A percentile compares a stretch with the other conserved stretches of the same genome.
phyloP scores from a whole-genome alignment of 176 grass and related monocot genomes.

The Oryza longistaminata region DNA sequence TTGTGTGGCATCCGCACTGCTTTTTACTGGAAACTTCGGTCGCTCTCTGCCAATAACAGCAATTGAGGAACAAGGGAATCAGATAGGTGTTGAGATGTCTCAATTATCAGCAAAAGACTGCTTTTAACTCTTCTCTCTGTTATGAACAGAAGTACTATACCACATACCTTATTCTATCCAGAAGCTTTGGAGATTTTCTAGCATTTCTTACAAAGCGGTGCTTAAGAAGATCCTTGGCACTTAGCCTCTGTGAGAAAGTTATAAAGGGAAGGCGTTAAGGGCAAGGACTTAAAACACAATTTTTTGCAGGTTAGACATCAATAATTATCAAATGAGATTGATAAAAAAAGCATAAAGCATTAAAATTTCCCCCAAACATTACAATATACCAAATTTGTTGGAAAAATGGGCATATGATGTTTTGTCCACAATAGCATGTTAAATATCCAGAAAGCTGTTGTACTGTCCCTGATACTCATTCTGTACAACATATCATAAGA shows the following conservation, averaged over 20 bases:
- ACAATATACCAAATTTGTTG: slow-evolving; percentile 16
- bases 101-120: slow-evolving; percentile 12
- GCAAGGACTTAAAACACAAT: slow-evolving; percentile 1
- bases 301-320: slow-evolving; percentile 26
- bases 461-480: slow-evolving; percentile 3
- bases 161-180: slow-evolving; percentile 96
- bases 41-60: slow-evolving; percentile 62
- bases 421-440: neutral
- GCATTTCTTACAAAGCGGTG: slow-evolving; percentile 97
- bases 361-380: slow-evolving; percentile 14
- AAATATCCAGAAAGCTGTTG: neutral
- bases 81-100: slow-evolving; percentile 24
- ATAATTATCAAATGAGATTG: slow-evolving; percentile 23
- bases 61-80: slow-evolving; percentile 34
- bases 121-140: slow-evolving; percentile 10
- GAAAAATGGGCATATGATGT: slow-evolving; percentile 1
- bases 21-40: slow-evolving; percentile 72
- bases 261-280: slow-evolving; percentile 30
- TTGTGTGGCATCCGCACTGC: slow-evolving; percentile 47
- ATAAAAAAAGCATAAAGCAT: neutral
- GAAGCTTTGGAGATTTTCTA: slow-evolving; percentile 79
- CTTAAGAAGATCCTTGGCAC: slow-evolving; percentile 97
- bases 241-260: slow-evolving; percentile 75
- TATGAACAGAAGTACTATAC: neutral
- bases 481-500: neutral